Conservation (phyloP, 345 rosid genomes). For the Melaleuca quinquenervia region DNA sequence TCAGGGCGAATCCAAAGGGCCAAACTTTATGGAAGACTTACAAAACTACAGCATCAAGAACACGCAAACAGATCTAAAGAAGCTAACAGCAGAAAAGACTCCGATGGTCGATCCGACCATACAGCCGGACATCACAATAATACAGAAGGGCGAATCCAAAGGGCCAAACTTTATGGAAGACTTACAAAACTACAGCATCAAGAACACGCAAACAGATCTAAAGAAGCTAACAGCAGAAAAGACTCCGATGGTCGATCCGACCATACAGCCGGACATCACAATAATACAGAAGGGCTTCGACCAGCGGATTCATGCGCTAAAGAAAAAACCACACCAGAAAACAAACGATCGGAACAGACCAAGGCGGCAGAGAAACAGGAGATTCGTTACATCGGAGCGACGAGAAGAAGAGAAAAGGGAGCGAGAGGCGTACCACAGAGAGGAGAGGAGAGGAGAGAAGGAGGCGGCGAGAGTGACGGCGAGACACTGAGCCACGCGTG, state of each 20-base stretch:
- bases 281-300: background rate
- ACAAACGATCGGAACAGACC: background rate
- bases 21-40: background rate
- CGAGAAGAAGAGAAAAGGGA: too few relatives aligned
- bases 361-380: background rate
- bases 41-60: background rate
- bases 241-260: background rate
- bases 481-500: background rate
- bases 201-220: too few relatives aligned
- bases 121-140: background rate
- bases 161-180: too few relatives aligned
- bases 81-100: background rate
- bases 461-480: background rate
- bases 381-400: background rate
- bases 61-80: background rate
- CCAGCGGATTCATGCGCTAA: background rate
- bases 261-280: background rate
- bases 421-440: background rate
- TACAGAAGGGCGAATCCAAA: background rate
- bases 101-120: background rate
- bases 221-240: too few relatives aligned
- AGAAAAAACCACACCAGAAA: background rate
- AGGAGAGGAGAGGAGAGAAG: background rate
- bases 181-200: too few relatives aligned
- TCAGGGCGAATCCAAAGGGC: background rate